Percentiles rank a stretch among this genome's conserved stretches.
Conservation (phyloP, 2,329 filamentous ascomycete genomes). For the Epichloe sp. region DNA sequence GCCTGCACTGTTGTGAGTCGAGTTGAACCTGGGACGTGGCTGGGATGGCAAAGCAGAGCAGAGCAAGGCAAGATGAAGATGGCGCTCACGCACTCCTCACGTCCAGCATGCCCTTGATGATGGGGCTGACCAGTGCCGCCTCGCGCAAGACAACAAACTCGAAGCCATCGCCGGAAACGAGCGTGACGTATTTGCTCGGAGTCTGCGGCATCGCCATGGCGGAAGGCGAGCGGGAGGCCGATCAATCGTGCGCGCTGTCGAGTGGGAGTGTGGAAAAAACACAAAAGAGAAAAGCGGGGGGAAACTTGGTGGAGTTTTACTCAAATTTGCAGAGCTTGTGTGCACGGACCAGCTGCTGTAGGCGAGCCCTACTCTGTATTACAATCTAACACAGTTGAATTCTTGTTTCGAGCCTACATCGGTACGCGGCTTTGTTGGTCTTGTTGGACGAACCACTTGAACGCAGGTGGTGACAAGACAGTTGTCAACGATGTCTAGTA, state of each 20-base stretch:
- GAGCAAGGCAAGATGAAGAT: neutral
- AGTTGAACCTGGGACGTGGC: neutral
- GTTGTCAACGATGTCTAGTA: no score
- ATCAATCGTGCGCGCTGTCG: neutral
- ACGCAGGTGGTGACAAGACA: no score
- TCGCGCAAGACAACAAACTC: constrained; percentile 65
- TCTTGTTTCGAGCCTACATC: no score
- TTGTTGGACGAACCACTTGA: no score
- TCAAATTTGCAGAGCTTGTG: neutral
- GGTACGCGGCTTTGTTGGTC: no score
- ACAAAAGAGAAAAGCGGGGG: neutral
- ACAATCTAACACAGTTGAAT: no score
- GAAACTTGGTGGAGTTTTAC: neutral
- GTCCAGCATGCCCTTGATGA: constrained; percentile 65
- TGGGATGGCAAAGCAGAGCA: neutral
- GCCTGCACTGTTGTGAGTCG: constrained; percentile 26
- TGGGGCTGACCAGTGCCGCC: constrained; percentile 54
- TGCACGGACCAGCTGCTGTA: neutral
- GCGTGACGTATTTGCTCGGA: constrained; percentile 57
- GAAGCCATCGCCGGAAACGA: constrained; percentile 62
- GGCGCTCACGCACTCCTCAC: constrained; percentile 40
- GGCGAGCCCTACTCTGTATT: no score
- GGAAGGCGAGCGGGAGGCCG: neutral
- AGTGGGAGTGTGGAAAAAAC: no score
- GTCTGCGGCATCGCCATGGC: constrained; percentile 12